These are phyloP conservation scores for Didymella glomerata DNA, from an alignment of 2,329 filamentous ascomycete genomes.

Conservation along the genomic window DNA sequence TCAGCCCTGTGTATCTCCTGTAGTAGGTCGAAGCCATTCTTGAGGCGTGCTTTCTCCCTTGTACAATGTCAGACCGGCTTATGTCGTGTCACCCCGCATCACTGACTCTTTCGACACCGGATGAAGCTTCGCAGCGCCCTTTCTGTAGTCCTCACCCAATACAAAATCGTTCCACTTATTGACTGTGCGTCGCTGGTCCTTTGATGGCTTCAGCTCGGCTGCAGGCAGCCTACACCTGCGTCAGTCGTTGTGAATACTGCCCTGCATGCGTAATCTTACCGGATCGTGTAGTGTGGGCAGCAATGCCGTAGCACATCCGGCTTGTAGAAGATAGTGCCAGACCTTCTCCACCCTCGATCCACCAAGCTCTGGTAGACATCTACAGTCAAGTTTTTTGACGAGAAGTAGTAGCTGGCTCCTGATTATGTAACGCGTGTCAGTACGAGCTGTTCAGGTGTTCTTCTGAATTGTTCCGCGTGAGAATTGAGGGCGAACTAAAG, in stretches of 20 bases:
- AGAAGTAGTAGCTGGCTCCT: constrained; percentile 79
- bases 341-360: constrained; percentile 76
- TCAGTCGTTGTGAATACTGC: constrained; percentile 19
- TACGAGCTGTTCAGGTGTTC: constrained; percentile 8
- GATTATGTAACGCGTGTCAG: constrained; percentile 42
- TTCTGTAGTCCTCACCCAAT: constrained; percentile 72
- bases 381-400: constrained; percentile 67
- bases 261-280: constrained; percentile 43
- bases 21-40: constrained; percentile 72
- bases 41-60: constrained; percentile 68
- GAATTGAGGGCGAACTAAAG: constrained; percentile 7
- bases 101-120: constrained; percentile 70
- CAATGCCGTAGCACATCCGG: constrained; percentile 82
- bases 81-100: background rate
- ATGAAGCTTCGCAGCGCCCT: constrained; percentile 69
- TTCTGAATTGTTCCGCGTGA: constrained; percentile 23
- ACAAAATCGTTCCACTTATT: constrained; percentile 80
- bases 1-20: constrained; percentile 76
- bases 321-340: constrained; percentile 73
- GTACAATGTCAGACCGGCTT: constrained; percentile 7
- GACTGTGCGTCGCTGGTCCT: constrained; percentile 76
- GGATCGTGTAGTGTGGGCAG: constrained; percentile 89
- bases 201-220: constrained; percentile 68
- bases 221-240: constrained; percentile 66
- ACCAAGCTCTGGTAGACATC: constrained; percentile 75